Evolutionary conservation across 305 asterid genomes (phyloP), one percentile per base, ranked within the genome.

Genomic region (Ajuga reptans): DNA sequence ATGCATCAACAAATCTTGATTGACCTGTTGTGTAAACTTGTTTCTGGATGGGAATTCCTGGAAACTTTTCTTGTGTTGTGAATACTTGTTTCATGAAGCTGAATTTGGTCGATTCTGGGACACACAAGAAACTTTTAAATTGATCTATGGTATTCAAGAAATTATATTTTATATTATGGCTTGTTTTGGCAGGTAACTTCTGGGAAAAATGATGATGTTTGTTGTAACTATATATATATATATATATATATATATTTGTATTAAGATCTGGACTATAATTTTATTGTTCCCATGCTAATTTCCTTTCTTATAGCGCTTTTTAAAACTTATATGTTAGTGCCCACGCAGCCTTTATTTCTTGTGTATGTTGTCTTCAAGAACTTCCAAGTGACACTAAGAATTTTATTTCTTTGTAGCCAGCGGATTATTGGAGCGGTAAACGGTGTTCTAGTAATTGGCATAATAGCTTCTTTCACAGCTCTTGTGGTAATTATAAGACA

Each of bases 381-480:
- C 16, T 68, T 33, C 54, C 15, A 42, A 64, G 49, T 78, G 50
- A 80, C 27, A 21, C 50, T 53, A 17, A 8, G 56, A 31, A 79
- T 77, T 47, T 63, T 17, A 55, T 71, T 77, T 76, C 65, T 59
- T 67, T 74, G 80, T 71, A 89, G 98, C 85, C 98, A 92, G 84
- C 79, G 88, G 51, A 64, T 86, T 70, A 81, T 92, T 47, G 98
- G 98, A 42, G 87, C 92, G 3, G 93, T 88, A 67, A 92, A 92
- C 78, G 96, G 96, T 69, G 85, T 60, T 72, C 81, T 92, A 49
- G 89, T 92, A 51, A 63, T 85, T 57, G 87, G 95, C 73, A 84
- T 92, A 66, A 63, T 92, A 57, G 75, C 80, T 34, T 86, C 95
- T 55, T 92, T 92, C 76, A 69, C 87, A 54, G 84, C 82, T 61